Evolutionary conservation across 2,329 filamentous ascomycete species (phyloP).

Genomic region (Curvularia sp.): DNA sequence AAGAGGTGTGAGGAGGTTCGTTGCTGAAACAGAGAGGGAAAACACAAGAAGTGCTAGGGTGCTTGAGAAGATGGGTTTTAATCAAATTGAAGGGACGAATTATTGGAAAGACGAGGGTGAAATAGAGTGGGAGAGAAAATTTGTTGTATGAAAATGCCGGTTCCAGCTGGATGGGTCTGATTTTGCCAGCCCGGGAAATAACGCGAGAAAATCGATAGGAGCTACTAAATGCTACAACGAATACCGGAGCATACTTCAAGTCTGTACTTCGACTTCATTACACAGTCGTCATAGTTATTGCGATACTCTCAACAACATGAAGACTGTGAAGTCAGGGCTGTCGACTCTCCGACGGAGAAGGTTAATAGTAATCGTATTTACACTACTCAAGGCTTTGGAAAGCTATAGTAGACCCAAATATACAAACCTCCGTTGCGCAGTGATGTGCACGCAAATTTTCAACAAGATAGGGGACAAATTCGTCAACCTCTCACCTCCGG

Average conservation of each 20-base stretch:
- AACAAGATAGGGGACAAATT: background rate
- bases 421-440: background rate
- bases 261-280: too few species aligned
- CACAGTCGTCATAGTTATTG: too few species aligned
- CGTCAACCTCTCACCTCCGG: background rate
- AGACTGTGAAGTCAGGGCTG: too few species aligned
- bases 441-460: background rate
- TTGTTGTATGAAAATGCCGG: background rate
- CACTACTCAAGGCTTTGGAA: background rate
- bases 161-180: background rate
- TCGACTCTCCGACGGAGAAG: background rate
- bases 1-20: constrained; percentile 21
- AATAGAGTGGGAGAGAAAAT: constrained; percentile 23
- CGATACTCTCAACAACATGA: too few species aligned
- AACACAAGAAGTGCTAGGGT: constrained; percentile 34
- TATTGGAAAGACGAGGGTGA: constrained; percentile 30
- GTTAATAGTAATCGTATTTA: background rate
- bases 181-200: background rate
- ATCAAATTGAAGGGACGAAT: constrained; percentile 12
- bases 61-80: constrained; percentile 37
- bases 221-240: background rate
- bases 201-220: background rate
- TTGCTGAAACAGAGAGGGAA: constrained; percentile 33
- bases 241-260: background rate
- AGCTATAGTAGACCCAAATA: background rate